Evolutionary conservation across 164 flowering plant genomes (phyloP).

Genomic region (Litsea cubeba): DNA sequence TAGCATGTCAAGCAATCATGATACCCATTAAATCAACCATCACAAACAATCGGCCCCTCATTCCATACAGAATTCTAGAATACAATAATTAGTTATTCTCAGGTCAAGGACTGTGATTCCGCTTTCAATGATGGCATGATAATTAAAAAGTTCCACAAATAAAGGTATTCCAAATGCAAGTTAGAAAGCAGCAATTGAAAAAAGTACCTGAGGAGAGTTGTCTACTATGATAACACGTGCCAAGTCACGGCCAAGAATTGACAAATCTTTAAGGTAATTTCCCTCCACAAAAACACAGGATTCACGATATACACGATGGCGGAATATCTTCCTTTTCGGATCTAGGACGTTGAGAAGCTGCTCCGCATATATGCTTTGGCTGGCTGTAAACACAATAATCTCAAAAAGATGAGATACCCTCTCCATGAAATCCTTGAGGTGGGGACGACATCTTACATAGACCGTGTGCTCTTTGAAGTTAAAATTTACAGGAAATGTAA

Average conservation of each 20-base stretch:
- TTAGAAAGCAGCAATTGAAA: not conserved
- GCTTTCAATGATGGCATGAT: not conserved
- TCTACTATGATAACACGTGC: constrained; percentile 77
- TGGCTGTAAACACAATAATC: constrained; percentile 92
- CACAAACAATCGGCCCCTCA: not conserved
- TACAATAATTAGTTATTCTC: not conserved
- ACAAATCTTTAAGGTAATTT: constrained; percentile 89
- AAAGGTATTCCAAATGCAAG: not conserved
- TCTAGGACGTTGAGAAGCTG: constrained; percentile 91
- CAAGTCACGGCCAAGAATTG: constrained; percentile 96
- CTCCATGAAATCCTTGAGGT: constrained; percentile 80
- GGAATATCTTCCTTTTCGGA: constrained; percentile 82
- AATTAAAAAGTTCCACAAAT: too few species aligned
- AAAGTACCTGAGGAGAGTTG: constrained; percentile 93
- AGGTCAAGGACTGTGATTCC: not conserved
- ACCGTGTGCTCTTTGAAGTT: constrained; percentile 72
- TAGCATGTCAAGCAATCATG: not conserved
- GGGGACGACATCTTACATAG: constrained; percentile 88
- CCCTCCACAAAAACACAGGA: constrained; percentile 90
- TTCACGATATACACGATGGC: constrained; percentile 89
- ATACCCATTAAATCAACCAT: not conserved
- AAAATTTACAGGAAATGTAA: constrained; percentile 86
- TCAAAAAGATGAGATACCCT: constrained; percentile 78
- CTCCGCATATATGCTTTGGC: constrained; percentile 98
- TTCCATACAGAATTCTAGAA: not conserved